Evolutionary conservation across 106 monocot species (phyloP), one percentile per base, ranked within the genome.

Genomic region (Hemerocallis citrina): DNA sequence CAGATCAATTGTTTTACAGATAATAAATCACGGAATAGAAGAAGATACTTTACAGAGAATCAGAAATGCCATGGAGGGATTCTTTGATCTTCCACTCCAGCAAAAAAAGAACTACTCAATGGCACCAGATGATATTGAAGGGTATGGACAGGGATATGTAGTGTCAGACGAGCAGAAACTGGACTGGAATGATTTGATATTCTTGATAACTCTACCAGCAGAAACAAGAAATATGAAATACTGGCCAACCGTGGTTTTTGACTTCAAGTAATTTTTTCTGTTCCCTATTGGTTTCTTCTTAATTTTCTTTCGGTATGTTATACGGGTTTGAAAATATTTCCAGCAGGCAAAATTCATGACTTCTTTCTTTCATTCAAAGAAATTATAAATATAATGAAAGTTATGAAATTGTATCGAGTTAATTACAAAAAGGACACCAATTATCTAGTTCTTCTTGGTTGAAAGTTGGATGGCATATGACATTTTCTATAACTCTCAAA

Each of bases 121-220:
- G 75, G 30, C 68, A 35, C 34, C 75, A 2, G n/a, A 68, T 68
- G 68, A 68, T 41, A 10, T 75, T 16, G 45, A 75, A 62, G 68
- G 68, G 8, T 68, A 63, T 56, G 75, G 68, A 1, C 68, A 75
- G 29, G 61, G 30, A 5, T 68, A 61, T 48, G 68, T 56, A 12
- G 22, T 62, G 4, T 63, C 75, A 0, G 68, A 68, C 16, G 62
- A 63, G 24, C 75, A 73, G 66, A 73, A 73, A 23, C 49, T 73
- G 35, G 73, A 73, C 19, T 73, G 73, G 65, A 45, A n/a, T 35
- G 55, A 63, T 47, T 6, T 64, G 6, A 24, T 72, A 35, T 27
- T 56, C 33, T 24, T 72, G 3, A 27, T 63, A 3, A 27, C 34
- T 25, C 24, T 32, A 7, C 60, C 67, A 52, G 0, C 32, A 11